Evolutionary conservation across 176 grass and related monocot species (phyloP).

Genomic region (Echinochloa phyllopogon): DNA sequence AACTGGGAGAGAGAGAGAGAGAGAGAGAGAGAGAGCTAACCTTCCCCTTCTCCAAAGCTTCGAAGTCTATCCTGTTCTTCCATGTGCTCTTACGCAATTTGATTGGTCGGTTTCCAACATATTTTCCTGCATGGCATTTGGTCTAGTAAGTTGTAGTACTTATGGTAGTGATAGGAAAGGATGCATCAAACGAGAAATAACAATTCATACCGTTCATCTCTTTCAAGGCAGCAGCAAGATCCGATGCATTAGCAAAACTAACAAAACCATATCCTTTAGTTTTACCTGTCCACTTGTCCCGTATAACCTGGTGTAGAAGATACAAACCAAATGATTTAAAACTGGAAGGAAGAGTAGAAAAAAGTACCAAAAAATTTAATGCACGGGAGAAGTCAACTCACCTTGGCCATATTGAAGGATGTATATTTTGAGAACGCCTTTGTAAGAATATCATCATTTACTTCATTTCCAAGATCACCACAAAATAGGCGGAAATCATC

Average conservation of each 20-base stretch:
- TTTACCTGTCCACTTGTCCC: conserved; percentile 74
- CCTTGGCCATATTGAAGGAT: conserved; percentile 88
- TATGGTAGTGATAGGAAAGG: background rate
- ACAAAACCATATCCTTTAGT: conserved; percentile 84
- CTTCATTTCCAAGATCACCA: conserved; percentile 92
- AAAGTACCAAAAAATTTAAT: background rate
- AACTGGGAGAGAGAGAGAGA: background rate
- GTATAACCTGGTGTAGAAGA: conserved; percentile 58
- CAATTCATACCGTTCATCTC: conserved; percentile 73
- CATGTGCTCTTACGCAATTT: conserved; percentile 84
- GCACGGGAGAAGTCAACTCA: conserved; percentile 35
- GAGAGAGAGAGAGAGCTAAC: conserved; percentile 40
- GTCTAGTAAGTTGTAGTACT: conserved; percentile 25
- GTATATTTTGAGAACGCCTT: conserved; percentile 78
- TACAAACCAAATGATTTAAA: background rate
- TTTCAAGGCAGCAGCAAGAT: conserved; percentile 75
- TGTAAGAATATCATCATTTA: conserved; percentile 78
- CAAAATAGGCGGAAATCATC: conserved; percentile 95
- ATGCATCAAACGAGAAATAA: background rate
- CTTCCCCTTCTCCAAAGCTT: conserved; percentile 71
- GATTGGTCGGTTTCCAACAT: conserved; percentile 85
- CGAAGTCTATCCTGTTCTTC: conserved; percentile 76
- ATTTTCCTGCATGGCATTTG: conserved; percentile 69
- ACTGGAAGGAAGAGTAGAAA: background rate
- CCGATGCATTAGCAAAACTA: conserved; percentile 70